Conservation (phyloP, 345 rosid genomes). For the Clausena lansium region DNA sequence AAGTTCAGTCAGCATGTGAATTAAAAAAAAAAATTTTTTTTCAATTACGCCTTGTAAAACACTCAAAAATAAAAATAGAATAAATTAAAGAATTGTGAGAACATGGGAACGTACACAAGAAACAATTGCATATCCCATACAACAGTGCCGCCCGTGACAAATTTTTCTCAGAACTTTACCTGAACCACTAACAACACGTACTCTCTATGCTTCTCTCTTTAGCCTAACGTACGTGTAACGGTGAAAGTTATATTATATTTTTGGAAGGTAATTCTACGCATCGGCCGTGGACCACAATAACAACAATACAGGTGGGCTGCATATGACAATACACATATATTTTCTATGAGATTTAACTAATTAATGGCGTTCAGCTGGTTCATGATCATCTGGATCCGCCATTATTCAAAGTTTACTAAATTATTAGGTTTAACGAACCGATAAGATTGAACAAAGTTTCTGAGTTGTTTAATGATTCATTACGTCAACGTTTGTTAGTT, state of each 20-base stretch:
- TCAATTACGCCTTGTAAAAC: neutral
- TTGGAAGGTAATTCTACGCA: neutral
- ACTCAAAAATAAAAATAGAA: neutral
- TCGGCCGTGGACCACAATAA: neutral
- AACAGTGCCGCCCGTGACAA: conserved; percentile 3
- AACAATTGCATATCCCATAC: neutral
- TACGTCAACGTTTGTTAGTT: neutral
- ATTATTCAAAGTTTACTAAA: neutral
- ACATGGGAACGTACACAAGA: neutral
- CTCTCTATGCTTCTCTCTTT: neutral
- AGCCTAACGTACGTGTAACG: neutral
- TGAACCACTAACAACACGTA: neutral
- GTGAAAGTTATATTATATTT: neutral
- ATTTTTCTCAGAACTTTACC: neutral
- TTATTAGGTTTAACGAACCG: neutral
- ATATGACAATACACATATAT: neutral
- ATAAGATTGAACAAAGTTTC: neutral
- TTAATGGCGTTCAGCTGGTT: too few relatives aligned
- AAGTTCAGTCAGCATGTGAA: neutral
- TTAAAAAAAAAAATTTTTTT: too few relatives aligned
- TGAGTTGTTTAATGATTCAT: neutral
- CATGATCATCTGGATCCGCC: too few relatives aligned
- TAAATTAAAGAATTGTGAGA: too few relatives aligned
- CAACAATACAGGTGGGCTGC: neutral
- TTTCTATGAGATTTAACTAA: neutral